Evolutionary conservation across 2,329 filamentous ascomycete species (phyloP).

Genomic region (Pyricularia sp.): DNA sequence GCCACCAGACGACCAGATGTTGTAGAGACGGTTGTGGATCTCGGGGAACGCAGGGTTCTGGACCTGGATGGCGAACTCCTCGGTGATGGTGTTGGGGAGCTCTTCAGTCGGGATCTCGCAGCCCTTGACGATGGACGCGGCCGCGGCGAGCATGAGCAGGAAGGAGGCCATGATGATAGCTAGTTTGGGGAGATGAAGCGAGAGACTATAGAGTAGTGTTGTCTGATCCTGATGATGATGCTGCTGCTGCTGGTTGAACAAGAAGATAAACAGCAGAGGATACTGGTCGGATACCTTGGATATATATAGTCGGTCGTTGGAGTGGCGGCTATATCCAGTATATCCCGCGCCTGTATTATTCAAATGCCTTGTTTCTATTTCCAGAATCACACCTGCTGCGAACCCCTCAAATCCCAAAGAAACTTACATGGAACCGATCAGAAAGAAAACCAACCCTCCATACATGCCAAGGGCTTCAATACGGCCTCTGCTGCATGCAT

Average conservation of each 20-base stretch:
- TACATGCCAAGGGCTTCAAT: neutral
- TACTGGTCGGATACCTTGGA: neutral
- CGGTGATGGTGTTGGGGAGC: conserved; percentile 22
- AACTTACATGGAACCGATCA: neutral
- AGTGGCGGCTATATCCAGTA: neutral
- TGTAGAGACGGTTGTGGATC: conserved; percentile 25
- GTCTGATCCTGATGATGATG: neutral
- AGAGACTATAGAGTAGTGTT: neutral
- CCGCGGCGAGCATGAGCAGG: neutral
- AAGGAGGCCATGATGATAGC: neutral
- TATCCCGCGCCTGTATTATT: neutral
- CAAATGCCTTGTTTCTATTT: neutral
- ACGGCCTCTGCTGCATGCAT: neutral
- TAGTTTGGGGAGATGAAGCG: neutral
- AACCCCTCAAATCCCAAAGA: neutral
- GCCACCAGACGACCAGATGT: conserved; percentile 27
- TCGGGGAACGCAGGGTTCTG: conserved; percentile 26
- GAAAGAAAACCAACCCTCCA: neutral
- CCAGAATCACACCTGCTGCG: neutral
- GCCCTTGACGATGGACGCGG: conserved; percentile 10
- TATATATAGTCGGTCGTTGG: neutral
- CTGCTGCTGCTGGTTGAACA: neutral
- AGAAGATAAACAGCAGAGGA: neutral
- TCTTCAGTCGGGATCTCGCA: conserved; percentile 20
- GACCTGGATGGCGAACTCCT: conserved; percentile 23